Evolutionary conservation across 495 filamentous ascomycete species (phyloP).

Genomic region (Talaromyces thailandensis): DNA sequence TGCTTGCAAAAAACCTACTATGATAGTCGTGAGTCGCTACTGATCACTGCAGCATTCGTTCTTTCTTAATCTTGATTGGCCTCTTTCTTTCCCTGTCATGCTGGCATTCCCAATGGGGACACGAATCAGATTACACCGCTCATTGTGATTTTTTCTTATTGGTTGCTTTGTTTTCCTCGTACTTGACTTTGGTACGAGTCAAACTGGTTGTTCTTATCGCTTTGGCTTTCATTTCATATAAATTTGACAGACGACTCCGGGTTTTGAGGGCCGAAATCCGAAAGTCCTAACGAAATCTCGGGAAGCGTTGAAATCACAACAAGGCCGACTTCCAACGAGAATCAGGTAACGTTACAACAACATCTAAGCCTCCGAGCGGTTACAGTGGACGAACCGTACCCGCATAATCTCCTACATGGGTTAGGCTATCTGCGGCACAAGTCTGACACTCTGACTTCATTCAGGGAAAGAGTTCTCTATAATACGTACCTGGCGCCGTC

Average conservation of each 20-base stretch:
- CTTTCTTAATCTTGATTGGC: neutral
- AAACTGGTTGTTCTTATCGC: neutral
- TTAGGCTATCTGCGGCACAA: neutral
- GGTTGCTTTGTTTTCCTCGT: neutral
- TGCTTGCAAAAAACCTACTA: neutral
- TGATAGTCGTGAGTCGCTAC: neutral
- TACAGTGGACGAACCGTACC: neutral
- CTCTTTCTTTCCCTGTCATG: neutral
- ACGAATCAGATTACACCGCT: neutral
- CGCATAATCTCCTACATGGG: neutral
- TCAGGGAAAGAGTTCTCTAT: neutral
- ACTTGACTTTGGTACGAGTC: neutral
- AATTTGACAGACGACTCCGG: neutral
- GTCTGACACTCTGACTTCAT: neutral
- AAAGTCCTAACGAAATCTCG: neutral
- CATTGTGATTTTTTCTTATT: neutral
- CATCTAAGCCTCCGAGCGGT: too few relatives aligned
- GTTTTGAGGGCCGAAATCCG: neutral
- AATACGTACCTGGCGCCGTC: neutral
- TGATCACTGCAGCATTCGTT: too few relatives aligned
- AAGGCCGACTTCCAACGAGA: too few relatives aligned
- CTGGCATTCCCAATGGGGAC: neutral
- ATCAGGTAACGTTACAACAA: too few relatives aligned
- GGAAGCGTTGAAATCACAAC: neutral
- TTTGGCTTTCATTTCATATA: neutral